A percentile compares a stretch with the other conserved stretches of the same genome.
These are phyloP conservation scores for Penicillium sp. DNA, from an alignment of 2,329 filamentous ascomycete genomes.

Conservation along the genomic window DNA sequence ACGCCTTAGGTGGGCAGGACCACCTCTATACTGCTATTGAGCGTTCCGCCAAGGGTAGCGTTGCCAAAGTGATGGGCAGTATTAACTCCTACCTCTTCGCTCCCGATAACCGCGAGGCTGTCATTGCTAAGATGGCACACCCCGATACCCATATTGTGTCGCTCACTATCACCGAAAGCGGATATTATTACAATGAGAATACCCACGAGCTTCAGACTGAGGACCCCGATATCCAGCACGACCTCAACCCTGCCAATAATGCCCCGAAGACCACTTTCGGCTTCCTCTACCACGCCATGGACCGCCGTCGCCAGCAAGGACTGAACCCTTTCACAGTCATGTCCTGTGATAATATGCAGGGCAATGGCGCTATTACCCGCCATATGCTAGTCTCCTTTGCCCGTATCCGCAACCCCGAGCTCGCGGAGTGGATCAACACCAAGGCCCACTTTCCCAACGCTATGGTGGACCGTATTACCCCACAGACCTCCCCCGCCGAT, in stretches of 20 bases:
- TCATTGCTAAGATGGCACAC: constrained; percentile 57
- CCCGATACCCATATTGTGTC: constrained; percentile 57
- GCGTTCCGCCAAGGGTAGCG: constrained; percentile 53
- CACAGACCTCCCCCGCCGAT: constrained; percentile 49
- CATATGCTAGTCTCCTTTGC: constrained; percentile 55
- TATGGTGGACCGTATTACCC: constrained; percentile 59
- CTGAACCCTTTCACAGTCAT: constrained; percentile 56
- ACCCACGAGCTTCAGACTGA: constrained; percentile 53
- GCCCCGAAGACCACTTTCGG: constrained; percentile 53
- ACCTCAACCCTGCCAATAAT: constrained; percentile 44
- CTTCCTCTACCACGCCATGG: constrained; percentile 54
- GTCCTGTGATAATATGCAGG: constrained; percentile 60
- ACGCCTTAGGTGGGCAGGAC: constrained; percentile 52
- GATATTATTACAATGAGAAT: constrained; percentile 61
- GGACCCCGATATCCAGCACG: constrained; percentile 52
- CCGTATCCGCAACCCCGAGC: constrained; percentile 46
- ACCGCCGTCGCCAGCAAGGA: constrained; percentile 47
- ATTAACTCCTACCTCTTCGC: constrained; percentile 56
- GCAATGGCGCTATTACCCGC: constrained; percentile 56
- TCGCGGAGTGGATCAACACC: constrained; percentile 52
- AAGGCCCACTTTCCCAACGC: constrained; percentile 55
- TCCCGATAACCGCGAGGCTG: constrained; percentile 53
- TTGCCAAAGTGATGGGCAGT: constrained; percentile 52
- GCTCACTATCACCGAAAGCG: constrained; percentile 57
- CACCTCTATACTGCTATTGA: constrained; percentile 56